phyloP scores from a whole-genome alignment of 1,284 basidiomycete genomes.

The Ganoderma lucidum region DNA sequence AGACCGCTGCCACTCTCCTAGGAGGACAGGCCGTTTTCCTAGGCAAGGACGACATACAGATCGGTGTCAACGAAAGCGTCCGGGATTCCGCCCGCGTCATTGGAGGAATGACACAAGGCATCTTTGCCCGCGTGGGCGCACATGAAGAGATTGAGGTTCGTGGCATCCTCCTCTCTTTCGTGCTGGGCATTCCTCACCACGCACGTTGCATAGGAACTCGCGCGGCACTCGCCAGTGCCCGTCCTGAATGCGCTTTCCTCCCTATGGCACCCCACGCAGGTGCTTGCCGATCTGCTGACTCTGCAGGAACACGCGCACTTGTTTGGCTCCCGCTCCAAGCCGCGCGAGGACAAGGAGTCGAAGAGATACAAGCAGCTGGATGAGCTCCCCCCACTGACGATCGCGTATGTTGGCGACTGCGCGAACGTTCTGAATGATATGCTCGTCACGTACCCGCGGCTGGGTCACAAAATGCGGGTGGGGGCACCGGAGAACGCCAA shows the following conservation, averaged over 20 bases:
- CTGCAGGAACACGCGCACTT: constrained; percentile 79
- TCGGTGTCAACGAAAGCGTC: constrained; percentile 93
- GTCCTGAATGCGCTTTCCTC: constrained; percentile 96
- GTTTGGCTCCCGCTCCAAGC: constrained; percentile 45
- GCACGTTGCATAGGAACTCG: constrained; percentile 73
- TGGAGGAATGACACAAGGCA: constrained; percentile 95
- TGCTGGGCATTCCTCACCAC: background rate
- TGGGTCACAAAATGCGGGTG: constrained; percentile 89
- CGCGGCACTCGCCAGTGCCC: constrained; percentile 89
- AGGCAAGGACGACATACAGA: constrained; percentile 91
- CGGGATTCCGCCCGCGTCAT: constrained; percentile 90
- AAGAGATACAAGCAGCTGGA: constrained; percentile 41
- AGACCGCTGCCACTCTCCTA: constrained; percentile 79
- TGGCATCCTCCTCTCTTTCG: background rate
- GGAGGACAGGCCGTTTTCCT: constrained; percentile 95
- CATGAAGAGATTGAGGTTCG: constrained; percentile 93
- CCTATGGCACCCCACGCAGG: constrained; percentile 97
- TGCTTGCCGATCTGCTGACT: constrained; percentile 93
- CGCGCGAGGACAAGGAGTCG: constrained; percentile 3
- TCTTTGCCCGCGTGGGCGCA: constrained; percentile 94
- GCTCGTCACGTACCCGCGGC: constrained; percentile 92
- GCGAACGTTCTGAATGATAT: constrained; percentile 98
- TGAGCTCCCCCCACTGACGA: constrained; percentile 72
- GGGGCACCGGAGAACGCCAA: constrained; percentile 73
- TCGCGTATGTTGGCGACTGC: constrained; percentile 95